Base-by-base conservation (phyloP, 495 filamentous ascomycete genomes). In the Hypoxylon rickii region DNA sequence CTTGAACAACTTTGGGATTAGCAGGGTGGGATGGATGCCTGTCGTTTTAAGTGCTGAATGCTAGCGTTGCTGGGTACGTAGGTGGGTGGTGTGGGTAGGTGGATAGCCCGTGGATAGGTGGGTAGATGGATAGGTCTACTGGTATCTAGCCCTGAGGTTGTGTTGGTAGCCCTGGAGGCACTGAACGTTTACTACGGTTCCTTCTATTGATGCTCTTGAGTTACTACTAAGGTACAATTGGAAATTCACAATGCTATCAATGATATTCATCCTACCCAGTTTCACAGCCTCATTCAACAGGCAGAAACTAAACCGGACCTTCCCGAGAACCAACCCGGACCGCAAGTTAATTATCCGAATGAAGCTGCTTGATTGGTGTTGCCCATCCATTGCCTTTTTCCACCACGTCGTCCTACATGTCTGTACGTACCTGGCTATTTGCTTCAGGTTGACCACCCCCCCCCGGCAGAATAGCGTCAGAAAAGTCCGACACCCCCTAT, bases 281-380 rank as follows among this genome's bases (percentile, higher is more conserved):
- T 44, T 20, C 37, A 48, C 43, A 44, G 42, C 51, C 38, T 53
- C 20, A 49, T 46, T 43, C 57, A 38, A 44, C 20, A 39, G 20
- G 39, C 44, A 21, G 10, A 34, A 34, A 3, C 4, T 34, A 6
- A 38, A 45, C 43, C 48, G 49, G 55, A 22, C 43, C 44, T 38
- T 48, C 33, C 55, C 55, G 55, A 52, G 15, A 37, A 20, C 42
- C 22, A 31, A 53, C 37, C 50, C 56, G 44, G 57, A 33, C 50
- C 50, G 44, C 44, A 44, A 50, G 38, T 40, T 16, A 16, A 16
- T 39, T 37, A 55, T 50, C 50, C 44, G 49, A 52, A 3, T 20
- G 13, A 6, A 38, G 34, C 10, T 54, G 39, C 37, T 44, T 44
- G 38, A 41, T 50, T 40, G 32, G 50, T 32, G 41, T 16, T 50